Conservation (phyloP, 441 rosid species). For the Biscutella auriculata region DNA sequence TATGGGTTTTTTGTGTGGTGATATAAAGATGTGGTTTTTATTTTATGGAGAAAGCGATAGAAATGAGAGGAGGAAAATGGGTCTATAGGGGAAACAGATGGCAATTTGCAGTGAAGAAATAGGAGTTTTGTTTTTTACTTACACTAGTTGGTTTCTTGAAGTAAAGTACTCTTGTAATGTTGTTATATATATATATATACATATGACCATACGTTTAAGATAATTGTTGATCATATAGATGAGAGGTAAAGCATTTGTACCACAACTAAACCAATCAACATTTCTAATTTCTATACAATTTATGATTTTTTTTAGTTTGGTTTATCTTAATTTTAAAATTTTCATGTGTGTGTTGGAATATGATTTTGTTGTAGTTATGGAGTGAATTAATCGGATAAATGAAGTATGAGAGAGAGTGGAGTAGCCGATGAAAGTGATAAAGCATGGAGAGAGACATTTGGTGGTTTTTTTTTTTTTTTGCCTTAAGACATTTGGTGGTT, state of each 20-base stretch:
- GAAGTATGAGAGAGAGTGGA: slow-evolving; percentile 13
- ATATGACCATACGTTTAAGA: background rate
- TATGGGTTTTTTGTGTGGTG: slow-evolving; percentile 24
- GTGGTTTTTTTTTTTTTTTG: slow-evolving; percentile 36
- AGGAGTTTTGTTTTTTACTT: background rate
- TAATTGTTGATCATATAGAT: background rate
- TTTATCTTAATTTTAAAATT: background rate
- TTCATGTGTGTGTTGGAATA: too few relatives aligned
- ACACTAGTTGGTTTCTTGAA: background rate
- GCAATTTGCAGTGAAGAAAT: slow-evolving; percentile 27
- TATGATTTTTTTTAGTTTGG: background rate
- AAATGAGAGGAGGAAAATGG: slow-evolving; percentile 18
- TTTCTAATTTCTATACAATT: background rate
- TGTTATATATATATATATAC: background rate
- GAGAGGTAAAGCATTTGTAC: slow-evolving; percentile 1
- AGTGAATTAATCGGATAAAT: background rate
- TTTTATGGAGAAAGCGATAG: too few relatives aligned
- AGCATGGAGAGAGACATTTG: slow-evolving; percentile 46
- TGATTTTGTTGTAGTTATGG: too few relatives aligned
- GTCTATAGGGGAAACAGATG: slow-evolving; percentile 28
- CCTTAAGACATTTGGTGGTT: slow-evolving; percentile 49
- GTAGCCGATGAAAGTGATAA: slow-evolving; percentile 45
- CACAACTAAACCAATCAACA: background rate
- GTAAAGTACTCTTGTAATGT: background rate
- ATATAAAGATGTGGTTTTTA: slow-evolving; percentile 11